Conservation (phyloP, 2,329 filamentous ascomycete species). For the Aspergillus costaricaensis region DNA sequence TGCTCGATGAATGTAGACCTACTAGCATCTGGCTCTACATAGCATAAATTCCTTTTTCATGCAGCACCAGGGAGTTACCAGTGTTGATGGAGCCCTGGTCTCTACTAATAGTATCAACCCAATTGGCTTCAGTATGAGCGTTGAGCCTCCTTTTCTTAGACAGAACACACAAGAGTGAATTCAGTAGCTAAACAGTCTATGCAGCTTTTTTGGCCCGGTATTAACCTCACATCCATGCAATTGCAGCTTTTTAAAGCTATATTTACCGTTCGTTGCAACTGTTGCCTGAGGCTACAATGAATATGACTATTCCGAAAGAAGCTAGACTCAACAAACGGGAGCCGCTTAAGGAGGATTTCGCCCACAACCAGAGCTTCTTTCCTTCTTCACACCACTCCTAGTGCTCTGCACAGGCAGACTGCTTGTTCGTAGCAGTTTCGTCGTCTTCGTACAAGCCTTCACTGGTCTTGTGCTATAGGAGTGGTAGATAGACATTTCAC, state of each 20-base stretch:
- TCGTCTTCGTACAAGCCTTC: constrained; percentile 37
- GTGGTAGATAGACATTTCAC: constrained; percentile 66
- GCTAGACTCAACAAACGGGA: constrained; percentile 19
- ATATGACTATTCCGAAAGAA: constrained; percentile 21
- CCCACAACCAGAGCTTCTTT: constrained; percentile 16
- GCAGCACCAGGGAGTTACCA: not conserved
- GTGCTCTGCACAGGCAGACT: constrained; percentile 45
- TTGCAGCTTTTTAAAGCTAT: not conserved
- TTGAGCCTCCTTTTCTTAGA: not conserved
- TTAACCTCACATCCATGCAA: not conserved
- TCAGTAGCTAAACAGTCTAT: not conserved
- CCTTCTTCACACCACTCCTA: constrained; percentile 40
- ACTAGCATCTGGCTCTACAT: too few species aligned
- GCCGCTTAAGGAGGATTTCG: constrained; percentile 26
- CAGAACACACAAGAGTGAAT: not conserved
- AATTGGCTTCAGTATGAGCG: not conserved
- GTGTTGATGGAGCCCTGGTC: not conserved
- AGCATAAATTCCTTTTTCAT: too few species aligned
- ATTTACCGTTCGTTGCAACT: not conserved
- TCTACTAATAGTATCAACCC: not conserved
- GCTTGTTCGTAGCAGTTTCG: constrained; percentile 34
- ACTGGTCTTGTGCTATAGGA: constrained; percentile 48
- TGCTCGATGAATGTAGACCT: not conserved
- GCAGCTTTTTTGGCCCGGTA: too few species aligned
- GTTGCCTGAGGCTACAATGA: not conserved